Evolutionary conservation across 1,284 basidiomycete species (phyloP).

Genomic region (Kwoniella shivajii): DNA sequence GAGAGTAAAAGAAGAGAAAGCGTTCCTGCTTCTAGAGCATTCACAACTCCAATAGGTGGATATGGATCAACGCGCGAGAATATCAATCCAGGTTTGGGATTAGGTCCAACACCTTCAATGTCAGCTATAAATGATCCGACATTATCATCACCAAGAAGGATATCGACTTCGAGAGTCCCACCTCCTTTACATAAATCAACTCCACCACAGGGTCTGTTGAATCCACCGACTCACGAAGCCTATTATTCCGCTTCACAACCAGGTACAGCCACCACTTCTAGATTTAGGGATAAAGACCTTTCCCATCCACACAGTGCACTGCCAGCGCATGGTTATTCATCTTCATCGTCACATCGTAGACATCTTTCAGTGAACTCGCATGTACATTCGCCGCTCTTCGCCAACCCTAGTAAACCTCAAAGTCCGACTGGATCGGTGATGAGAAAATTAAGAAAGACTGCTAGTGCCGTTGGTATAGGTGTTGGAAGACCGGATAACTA

Average conservation of each 20-base stretch:
- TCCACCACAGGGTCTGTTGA: constrained; percentile 10
- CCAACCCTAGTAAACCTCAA: background rate
- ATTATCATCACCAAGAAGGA: constrained; percentile 21
- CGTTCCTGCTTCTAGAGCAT: background rate
- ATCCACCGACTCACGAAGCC: constrained; percentile 27
- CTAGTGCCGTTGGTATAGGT: constrained; percentile 40
- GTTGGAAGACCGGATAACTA: constrained; percentile 33
- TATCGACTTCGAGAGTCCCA: constrained; percentile 15
- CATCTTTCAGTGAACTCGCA: constrained; percentile 12
- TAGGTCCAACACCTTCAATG: constrained; percentile 9
- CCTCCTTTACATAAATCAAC: constrained; percentile 7
- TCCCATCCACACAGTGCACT: constrained; percentile 4
- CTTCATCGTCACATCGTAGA: constrained; percentile 7
- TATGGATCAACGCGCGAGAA: constrained; percentile 18
- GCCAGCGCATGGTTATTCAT: background rate
- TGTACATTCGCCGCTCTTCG: constrained; percentile 5
- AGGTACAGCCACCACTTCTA: constrained; percentile 25
- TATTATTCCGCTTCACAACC: constrained; percentile 38
- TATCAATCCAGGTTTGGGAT: constrained; percentile 7
- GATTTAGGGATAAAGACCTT: constrained; percentile 24
- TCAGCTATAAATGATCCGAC: constrained; percentile 5
- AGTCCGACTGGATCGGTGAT: constrained; percentile 27
- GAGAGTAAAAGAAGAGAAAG: constrained; percentile 3
- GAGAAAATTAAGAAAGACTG: constrained; percentile 33
- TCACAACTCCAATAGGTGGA: constrained; percentile 18